Evolutionary conservation across 495 filamentous ascomycete species (phyloP), one percentile per base, ranked within the genome.

Genomic region (Chaetomium cochliodes): DNA sequence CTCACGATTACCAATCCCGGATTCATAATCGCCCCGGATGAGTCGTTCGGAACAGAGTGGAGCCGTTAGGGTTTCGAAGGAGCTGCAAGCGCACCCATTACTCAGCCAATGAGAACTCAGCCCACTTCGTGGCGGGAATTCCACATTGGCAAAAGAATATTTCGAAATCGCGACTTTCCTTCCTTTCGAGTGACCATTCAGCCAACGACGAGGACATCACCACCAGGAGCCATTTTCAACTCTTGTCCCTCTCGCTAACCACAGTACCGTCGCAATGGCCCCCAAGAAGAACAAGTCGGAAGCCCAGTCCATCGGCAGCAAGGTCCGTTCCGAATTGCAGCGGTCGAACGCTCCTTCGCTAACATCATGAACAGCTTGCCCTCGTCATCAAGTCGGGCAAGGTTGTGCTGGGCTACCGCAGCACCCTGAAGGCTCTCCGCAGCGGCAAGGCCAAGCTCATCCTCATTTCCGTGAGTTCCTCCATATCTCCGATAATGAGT

Each of bases 371-470:
- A 62, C 69, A 79, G 72, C 83, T 94, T 69, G 91, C 90, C 74
- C 87, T 97, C 79, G 93, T 97, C 65, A 94, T 97, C 90, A 97
- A 96, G 86, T 90, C 87, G 65, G 93, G 92, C 72, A 96, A 96
- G 83, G 88, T 74, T 61, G 71, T 73, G 30, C 67, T 96, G 68
- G 94, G 94, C 70, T 94, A 96, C 87, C 93, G 96, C 81, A 93
- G 90, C 65, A 96, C 92, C 74, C 89, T 98, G 78, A 98, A 98
- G 88, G 87, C 87, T 62, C 88, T 98, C 71, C 92, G 94, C 74
- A 87, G 86, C 60, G 89, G 90, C 74, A 92, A 92, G 81, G 87
- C 87, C 70, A 89, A 89, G 84, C 81, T 89, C 33, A 84, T 88
- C 71, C 84, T 96, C 37, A 74, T 74, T 47, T 39, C 71, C 28